phyloP scores from a whole-genome alignment of 1,284 basidiomycete genomes.

The Blastosporella zonata region DNA sequence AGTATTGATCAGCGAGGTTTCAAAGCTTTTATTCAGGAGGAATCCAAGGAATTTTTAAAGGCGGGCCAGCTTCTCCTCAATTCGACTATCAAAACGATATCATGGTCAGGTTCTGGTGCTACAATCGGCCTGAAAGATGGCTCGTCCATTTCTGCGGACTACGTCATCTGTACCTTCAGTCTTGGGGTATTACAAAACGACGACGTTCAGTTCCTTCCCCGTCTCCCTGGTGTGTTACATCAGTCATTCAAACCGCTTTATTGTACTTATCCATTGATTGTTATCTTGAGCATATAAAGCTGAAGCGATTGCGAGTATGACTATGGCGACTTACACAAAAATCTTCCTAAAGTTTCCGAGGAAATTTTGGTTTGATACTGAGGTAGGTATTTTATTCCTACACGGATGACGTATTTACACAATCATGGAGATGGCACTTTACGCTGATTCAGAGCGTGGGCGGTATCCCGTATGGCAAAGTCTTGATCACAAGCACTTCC shows the following conservation, averaged over 20 bases:
- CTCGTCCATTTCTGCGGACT: slow-evolving; percentile 43
- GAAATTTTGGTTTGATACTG: slow-evolving; percentile 68
- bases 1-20: slow-evolving; percentile 63
- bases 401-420: background rate
- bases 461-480: slow-evolving; percentile 71
- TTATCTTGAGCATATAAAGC: slow-evolving; percentile 45
- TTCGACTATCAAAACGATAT: slow-evolving; percentile 49
- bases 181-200: slow-evolving; percentile 61
- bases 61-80: slow-evolving; percentile 46
- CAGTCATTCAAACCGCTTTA: no score
- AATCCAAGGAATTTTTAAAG: slow-evolving; percentile 52
- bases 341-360: slow-evolving; percentile 65
- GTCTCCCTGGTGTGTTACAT: slow-evolving; percentile 40
- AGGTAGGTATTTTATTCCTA: slow-evolving; percentile 39
- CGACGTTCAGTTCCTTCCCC: slow-evolving; percentile 55
- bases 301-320: slow-evolving; percentile 64
- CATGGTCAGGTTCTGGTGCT: slow-evolving; percentile 44
- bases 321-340: slow-evolving; percentile 71
- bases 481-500: slow-evolving; percentile 56
- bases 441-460: slow-evolving; percentile 62
- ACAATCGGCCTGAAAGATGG: slow-evolving; percentile 46
- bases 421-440: slow-evolving; percentile 50
- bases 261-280: background rate
- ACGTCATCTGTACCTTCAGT: slow-evolving; percentile 63
- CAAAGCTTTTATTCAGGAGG: slow-evolving; percentile 50